A percentile compares a stretch with the other conserved stretches of the same genome.
phyloP scores from a whole-genome alignment of 2,329 filamentous ascomycete species.

The Penicillium sp. region DNA sequence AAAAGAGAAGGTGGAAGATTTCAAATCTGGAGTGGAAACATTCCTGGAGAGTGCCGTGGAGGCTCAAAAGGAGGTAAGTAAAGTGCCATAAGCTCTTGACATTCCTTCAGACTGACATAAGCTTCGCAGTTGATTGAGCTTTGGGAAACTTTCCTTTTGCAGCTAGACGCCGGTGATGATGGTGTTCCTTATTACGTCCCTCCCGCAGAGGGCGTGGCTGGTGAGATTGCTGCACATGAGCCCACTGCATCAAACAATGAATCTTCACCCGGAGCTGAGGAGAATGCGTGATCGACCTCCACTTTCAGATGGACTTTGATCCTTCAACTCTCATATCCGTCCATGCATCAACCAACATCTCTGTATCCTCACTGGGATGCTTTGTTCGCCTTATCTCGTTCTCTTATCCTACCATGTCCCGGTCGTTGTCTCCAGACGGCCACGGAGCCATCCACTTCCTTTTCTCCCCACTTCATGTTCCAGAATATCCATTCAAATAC shows the following conservation, averaged over 20 bases:
- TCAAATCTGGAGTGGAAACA: conserved; percentile 97
- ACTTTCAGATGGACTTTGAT: not conserved
- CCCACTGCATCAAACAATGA: conserved; percentile 18
- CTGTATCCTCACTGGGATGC: not conserved
- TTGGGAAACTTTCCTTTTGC: conserved; percentile 98
- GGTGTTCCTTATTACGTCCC: conserved; percentile 55
- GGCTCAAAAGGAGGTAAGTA: conserved; percentile 91
- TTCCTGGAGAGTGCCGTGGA: conserved; percentile 97
- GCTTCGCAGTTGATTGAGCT: conserved; percentile 79
- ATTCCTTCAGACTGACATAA: conserved; percentile 8
- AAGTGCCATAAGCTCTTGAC: conserved; percentile 14
- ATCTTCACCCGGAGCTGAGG: conserved; percentile 16
- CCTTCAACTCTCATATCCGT: not conserved
- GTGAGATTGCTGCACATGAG: conserved; percentile 21
- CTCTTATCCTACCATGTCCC: conserved; percentile 2
- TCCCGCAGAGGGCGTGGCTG: conserved; percentile 20
- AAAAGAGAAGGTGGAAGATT: conserved; percentile 96
- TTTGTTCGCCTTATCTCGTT: conserved; percentile 1
- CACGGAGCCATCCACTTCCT: not conserved
- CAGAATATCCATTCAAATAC: conserved; percentile 19
- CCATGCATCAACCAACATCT: not conserved
- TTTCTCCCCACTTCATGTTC: conserved; percentile 5
- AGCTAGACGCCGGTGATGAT: conserved; percentile 91
- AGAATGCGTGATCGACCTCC: conserved; percentile 12
- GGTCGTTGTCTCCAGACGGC: conserved; percentile 16